phyloP scores from a whole-genome alignment of 306 rosid genomes.

The Arachis stenosperma region DNA sequence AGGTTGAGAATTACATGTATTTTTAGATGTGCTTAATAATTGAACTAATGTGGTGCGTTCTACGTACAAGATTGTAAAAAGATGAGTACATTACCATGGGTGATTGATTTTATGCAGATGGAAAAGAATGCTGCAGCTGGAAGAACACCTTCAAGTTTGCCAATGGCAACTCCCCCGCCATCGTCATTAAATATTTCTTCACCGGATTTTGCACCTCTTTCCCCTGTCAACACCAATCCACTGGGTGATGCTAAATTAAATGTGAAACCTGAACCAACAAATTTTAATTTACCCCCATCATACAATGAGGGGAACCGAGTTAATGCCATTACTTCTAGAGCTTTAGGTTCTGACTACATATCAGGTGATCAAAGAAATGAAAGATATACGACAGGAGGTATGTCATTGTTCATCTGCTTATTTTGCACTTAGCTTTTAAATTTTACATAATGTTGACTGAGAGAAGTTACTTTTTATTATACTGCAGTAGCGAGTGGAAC shows the following conservation, averaged over 20 bases:
- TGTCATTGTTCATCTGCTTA: not conserved
- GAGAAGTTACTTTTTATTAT: conserved; percentile 18
- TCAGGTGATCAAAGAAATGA: conserved; percentile 78
- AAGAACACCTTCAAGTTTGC: conserved; percentile 92
- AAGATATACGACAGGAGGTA: conserved; percentile 86
- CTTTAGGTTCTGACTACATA: conserved; percentile 64
- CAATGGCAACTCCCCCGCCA: conserved; percentile 96
- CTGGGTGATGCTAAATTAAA: conserved; percentile 68
- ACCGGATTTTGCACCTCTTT: conserved; percentile 87
- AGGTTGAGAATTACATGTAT: conserved; percentile 55
- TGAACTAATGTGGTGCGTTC: conserved; percentile 6
- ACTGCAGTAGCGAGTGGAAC: conserved; percentile 87
- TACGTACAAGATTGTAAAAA: not conserved
- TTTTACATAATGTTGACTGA: conserved; percentile 19
- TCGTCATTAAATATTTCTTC: conserved; percentile 73
- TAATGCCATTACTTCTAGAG: conserved; percentile 63
- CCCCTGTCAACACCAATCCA: conserved; percentile 85
- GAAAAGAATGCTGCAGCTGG: conserved; percentile 99
- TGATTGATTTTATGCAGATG: conserved; percentile 61
- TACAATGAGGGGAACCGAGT: conserved; percentile 75
- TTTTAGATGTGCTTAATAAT: conserved; percentile 13
- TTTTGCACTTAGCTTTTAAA: conserved; percentile 8
- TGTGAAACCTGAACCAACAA: conserved; percentile 77
- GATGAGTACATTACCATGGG: conserved; percentile 8
- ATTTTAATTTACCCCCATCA: conserved; percentile 80